Evolutionary conservation across 2,329 filamentous ascomycete species (phyloP).

Genomic region (Tolypocladium ovalisporum): DNA sequence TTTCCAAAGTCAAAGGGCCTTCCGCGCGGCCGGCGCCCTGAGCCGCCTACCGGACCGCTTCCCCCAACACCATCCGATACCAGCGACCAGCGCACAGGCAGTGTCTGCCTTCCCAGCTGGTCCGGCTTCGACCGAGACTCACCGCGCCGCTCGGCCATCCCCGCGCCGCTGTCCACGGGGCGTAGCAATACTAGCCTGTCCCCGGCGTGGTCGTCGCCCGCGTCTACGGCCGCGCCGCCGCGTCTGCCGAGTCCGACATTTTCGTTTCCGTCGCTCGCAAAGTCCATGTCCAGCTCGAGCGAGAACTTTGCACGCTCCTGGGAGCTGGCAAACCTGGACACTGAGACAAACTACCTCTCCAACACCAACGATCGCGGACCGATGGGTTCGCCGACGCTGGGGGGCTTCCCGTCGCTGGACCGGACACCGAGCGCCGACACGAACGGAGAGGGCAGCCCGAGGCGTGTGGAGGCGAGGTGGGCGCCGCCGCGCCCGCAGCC

Average conservation of each 20-base stretch:
- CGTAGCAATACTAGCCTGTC: conserved; percentile 1
- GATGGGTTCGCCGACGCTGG: neutral
- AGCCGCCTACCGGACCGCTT: conserved; percentile 1
- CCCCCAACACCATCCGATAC: conserved; percentile 2
- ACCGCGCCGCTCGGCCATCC: conserved; percentile 22
- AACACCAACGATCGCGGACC: neutral
- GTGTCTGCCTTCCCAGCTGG: conserved; percentile 2
- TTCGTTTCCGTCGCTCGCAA: conserved; percentile 22
- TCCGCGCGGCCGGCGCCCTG: conserved; percentile 20
- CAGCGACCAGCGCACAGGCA: neutral
- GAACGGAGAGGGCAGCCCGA: conserved; percentile 3
- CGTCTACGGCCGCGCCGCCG: conserved; percentile 17
- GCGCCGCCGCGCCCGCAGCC: conserved; percentile 21
- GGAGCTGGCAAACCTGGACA: conserved; percentile 15
- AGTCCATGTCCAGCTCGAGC: conserved; percentile 20
- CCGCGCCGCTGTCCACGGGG: conserved; percentile 21
- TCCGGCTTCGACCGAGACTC: conserved; percentile 14
- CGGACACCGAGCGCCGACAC: conserved; percentile 5
- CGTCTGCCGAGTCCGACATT: conserved; percentile 25
- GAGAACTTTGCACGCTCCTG: conserved; percentile 19
- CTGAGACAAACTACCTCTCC: neutral
- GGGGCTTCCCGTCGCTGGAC: conserved; percentile 3
- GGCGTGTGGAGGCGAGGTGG: conserved; percentile 18
- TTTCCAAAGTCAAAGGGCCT: conserved; percentile 23
- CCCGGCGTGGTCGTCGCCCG: conserved; percentile 11